phyloP scores from a whole-genome alignment of 371 early-diverging fungal genomes.

The Apophysomyces sp. region DNA sequence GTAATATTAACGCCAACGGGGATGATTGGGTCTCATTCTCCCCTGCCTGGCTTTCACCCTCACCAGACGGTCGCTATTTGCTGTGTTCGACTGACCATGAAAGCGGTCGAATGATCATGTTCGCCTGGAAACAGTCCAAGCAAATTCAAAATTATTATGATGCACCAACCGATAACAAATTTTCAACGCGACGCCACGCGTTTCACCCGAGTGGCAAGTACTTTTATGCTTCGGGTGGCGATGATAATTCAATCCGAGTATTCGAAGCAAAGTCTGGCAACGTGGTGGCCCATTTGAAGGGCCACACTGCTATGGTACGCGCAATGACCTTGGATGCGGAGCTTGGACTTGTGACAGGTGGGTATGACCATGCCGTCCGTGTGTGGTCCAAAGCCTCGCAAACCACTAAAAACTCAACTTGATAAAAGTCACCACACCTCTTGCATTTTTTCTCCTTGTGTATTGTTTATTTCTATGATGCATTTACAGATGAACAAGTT shows the following conservation, averaged over 20 bases:
- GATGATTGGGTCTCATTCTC: constrained; percentile 86
- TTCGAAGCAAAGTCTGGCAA: constrained; percentile 62
- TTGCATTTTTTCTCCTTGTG: too few relatives aligned
- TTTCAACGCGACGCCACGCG: constrained; percentile 55
- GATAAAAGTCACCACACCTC: not conserved
- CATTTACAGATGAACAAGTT: constrained; percentile 23
- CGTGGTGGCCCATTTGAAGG: constrained; percentile 46
- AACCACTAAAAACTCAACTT: constrained; percentile 6
- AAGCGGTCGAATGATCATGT: constrained; percentile 71
- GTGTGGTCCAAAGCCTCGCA: constrained; percentile 27
- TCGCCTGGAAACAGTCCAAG: constrained; percentile 40
- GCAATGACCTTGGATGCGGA: constrained; percentile 24
- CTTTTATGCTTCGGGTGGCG: constrained; percentile 65
- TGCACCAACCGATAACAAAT: constrained; percentile 55
- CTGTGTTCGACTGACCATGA: constrained; percentile 72
- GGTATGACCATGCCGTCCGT: constrained; percentile 36
- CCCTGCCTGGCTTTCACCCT: constrained; percentile 62
- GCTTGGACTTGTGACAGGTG: constrained; percentile 35
- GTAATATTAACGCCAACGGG: constrained; percentile 77
- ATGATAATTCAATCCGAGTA: constrained; percentile 60
- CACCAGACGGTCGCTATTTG: constrained; percentile 57
- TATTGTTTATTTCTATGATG: not conserved
- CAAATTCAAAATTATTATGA: constrained; percentile 71
- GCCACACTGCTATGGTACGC: constrained; percentile 31
- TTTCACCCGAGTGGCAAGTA: constrained; percentile 68